Conservation (phyloP, 1,284 basidiomycete species). For the Irpex sp. region DNA sequence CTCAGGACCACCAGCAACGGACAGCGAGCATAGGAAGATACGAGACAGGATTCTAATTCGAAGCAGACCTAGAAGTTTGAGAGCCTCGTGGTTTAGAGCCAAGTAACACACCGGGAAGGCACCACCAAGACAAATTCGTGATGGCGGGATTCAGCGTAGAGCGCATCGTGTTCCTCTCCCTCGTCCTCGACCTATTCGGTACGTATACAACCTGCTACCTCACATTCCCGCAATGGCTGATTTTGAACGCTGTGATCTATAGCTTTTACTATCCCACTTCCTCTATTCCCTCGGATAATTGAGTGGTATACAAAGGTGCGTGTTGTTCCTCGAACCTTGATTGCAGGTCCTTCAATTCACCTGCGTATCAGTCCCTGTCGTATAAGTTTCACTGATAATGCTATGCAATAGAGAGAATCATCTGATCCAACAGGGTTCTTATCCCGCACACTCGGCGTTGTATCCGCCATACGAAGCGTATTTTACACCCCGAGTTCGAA, state of each 20-base stretch:
- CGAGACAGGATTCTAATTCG: neutral
- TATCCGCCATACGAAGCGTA: constrained; percentile 58
- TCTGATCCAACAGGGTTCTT: constrained; percentile 70
- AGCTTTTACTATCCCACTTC: constrained; percentile 94
- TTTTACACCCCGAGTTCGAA: constrained; percentile 60
- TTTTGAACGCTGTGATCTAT: constrained; percentile 2
- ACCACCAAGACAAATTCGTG: neutral
- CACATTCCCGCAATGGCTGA: neutral
- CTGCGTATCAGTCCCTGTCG: too few species aligned
- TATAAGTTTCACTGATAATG: too few species aligned
- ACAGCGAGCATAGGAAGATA: neutral
- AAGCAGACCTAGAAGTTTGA: neutral
- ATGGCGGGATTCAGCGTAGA: constrained; percentile 45
- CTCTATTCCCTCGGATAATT: constrained; percentile 84
- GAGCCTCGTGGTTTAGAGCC: neutral
- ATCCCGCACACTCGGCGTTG: constrained; percentile 59
- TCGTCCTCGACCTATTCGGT: constrained; percentile 85
- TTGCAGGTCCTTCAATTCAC: neutral
- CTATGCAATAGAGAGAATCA: constrained; percentile 48
- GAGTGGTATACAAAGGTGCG: constrained; percentile 83
- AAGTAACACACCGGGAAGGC: neutral
- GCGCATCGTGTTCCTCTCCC: constrained; percentile 77
- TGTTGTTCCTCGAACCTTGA: neutral
- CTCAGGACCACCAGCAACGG: neutral
- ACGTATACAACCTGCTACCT: constrained; percentile 19